Evolutionary conservation across 257 asterid species (phyloP), one percentile per base, ranked within the genome.

Genomic region (Salvia hispanica): DNA sequence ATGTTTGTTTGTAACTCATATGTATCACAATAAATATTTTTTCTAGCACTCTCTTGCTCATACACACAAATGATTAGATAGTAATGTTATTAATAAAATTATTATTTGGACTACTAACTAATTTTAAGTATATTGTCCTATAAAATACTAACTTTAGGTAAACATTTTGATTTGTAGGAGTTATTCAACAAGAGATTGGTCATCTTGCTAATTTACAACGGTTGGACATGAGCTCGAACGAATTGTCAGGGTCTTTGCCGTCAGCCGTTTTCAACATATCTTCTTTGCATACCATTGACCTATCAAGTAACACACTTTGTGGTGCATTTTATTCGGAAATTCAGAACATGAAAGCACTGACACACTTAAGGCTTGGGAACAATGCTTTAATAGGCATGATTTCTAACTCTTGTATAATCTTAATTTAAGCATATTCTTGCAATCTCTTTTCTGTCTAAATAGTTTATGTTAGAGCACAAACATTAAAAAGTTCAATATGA

Each of bases 231-330:
- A 37, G 45, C 2, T 47, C 3, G 5, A 37, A 53, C 52, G 39
- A 39, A 11, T 65, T 66, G 14, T 21, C 40, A 1, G 46, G 28
- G 4, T 25, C 70, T 8, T 65, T 65, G 39, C 50, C 70, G 3
- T 31, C 46, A 52, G 9, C 70, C 50, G 5, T 65, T 5, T 65
- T 18, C 50, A 64, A 64, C 16, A 33, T 64, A 31, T 64, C 70
- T 12, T 48, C 70, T 0, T 50, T 50, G 60, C 13, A 36, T 51
- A 16, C 1, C 4, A 18, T 50, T 9, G 12, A 25, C 34, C 36
- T 65, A 51, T 34, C 60, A 5, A 14, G 8, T 4, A 64, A 64
- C 59, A 7, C 3, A 13, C 16, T 64, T 0, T 33, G 36, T 13
- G 70, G 70, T 12, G 4, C n/a, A 36, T 34, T 58, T 46, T 47